Conservation (phyloP, 805 yeast species). For the Suhomyces sp. region DNA sequence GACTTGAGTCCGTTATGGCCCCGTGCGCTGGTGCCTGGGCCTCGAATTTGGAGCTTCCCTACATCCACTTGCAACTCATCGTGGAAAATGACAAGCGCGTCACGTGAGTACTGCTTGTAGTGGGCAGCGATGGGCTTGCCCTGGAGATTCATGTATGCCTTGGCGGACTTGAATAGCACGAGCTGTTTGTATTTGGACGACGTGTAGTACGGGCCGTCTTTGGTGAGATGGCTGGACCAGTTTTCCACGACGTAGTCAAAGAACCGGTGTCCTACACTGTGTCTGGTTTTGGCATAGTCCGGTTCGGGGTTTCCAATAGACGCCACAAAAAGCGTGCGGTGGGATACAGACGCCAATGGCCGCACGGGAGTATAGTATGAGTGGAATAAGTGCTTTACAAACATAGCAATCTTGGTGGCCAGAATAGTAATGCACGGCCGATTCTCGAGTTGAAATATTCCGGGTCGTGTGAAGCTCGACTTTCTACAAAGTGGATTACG, state of each 20-base stretch:
- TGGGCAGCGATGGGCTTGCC: constrained; percentile 55
- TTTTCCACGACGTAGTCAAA: constrained; percentile 29
- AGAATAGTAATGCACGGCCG: background rate
- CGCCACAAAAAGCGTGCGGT: constrained; percentile 30
- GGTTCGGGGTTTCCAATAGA: constrained; percentile 80
- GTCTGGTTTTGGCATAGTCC: constrained; percentile 60
- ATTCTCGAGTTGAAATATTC: background rate
- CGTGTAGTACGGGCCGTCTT: constrained; percentile 8
- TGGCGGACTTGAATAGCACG: constrained; percentile 49
- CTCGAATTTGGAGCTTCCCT: constrained; percentile 65
- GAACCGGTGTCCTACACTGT: constrained; percentile 70
- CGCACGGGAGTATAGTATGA: constrained; percentile 6
- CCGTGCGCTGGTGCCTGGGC: constrained; percentile 58
- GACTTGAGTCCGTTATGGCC: constrained; percentile 85
- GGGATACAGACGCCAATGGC: background rate
- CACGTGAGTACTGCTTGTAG: constrained; percentile 43
- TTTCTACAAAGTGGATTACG: too few relatives aligned
- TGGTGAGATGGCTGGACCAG: constrained; percentile 20
- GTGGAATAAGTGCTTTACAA: constrained; percentile 7
- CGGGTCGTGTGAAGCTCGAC: background rate
- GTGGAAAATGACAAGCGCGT: constrained; percentile 56
- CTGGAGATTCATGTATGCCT: constrained; percentile 65
- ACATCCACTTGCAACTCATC: constrained; percentile 71
- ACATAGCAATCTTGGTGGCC: constrained; percentile 1
- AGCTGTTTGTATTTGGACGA: constrained; percentile 9